Percentiles rank a stretch among this genome's conserved stretches.
Evolutionary conservation across 371 early-diverging fungal genomes (phyloP).

Genomic region (Dinochytrium kinnereticum): DNA sequence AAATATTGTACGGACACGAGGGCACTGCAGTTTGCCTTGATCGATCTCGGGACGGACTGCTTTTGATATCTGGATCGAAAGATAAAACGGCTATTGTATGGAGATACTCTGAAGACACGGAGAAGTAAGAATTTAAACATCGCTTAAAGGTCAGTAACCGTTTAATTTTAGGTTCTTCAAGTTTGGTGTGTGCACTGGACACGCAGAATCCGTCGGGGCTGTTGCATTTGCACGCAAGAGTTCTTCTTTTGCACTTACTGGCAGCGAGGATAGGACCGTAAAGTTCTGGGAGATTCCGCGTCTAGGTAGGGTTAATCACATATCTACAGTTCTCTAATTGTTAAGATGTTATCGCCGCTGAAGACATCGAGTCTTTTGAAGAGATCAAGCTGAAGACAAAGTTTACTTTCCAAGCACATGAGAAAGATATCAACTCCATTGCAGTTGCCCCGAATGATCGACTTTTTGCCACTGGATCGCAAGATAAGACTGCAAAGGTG

Average conservation of each 20-base stretch:
- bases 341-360: not conserved
- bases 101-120: constrained; percentile 50
- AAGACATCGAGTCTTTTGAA: not conserved
- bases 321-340: too few species aligned
- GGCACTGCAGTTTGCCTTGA: constrained; percentile 86
- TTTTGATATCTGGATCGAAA: constrained; percentile 87
- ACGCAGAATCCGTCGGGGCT: constrained; percentile 89
- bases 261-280: constrained; percentile 91
- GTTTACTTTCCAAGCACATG: constrained; percentile 94
- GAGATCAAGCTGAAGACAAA: constrained; percentile 64
- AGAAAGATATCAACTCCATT: constrained; percentile 96
- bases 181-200: constrained; percentile 82
- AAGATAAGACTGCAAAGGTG: constrained; percentile 93
- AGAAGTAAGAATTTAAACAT: constrained; percentile 10
- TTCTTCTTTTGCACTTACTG: constrained; percentile 74
- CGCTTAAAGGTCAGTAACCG: not conserved
- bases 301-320: not conserved
- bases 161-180: constrained; percentile 53
- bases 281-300: constrained; percentile 83
- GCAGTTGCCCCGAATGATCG: constrained; percentile 91
- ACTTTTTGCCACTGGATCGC: constrained; percentile 94
- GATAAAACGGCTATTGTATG: constrained; percentile 88
- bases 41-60: constrained; percentile 65
- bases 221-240: constrained; percentile 71
- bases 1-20: constrained; percentile 85